phyloP scores from a whole-genome alignment of 345 rosid genomes.

The Viola odorata region DNA sequence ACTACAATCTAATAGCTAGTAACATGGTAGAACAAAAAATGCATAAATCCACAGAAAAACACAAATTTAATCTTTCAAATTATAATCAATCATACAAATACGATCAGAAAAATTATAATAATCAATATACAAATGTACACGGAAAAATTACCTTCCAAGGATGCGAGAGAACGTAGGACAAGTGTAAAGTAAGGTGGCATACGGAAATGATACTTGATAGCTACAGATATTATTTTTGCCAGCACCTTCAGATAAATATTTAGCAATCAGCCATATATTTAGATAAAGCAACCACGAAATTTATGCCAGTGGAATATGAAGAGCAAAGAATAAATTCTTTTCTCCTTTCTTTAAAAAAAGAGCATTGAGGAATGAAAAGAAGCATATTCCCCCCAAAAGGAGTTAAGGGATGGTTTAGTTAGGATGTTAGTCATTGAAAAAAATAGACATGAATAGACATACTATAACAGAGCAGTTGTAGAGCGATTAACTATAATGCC shows the following conservation, averaged over 20 bases:
- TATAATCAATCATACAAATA: neutral
- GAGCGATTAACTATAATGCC: neutral
- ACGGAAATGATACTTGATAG: constrained; percentile 81
- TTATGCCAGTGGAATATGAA: neutral
- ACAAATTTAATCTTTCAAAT: neutral
- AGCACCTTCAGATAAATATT: constrained; percentile 51
- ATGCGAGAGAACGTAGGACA: constrained; percentile 90
- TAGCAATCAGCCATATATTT: neutral
- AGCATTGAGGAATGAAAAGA: neutral
- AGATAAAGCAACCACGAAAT: constrained; percentile 1
- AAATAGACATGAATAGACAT: neutral
- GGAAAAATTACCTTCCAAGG: constrained; percentile 69
- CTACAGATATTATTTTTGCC: constrained; percentile 75
- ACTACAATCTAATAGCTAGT: no score
- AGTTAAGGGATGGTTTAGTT: neutral
- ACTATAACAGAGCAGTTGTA: neutral
- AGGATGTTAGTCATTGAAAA: neutral
- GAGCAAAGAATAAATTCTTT: neutral
- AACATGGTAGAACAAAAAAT: no score
- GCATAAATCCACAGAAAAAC: no score
- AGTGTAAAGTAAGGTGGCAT: constrained; percentile 98
- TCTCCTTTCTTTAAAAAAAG: neutral
- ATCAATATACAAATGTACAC: neutral
- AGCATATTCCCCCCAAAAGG: neutral
- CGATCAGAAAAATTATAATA: neutral